Evolutionary conservation across 2,329 filamentous ascomycete genomes (phyloP).

Genomic region (Penicillium occitanis): DNA sequence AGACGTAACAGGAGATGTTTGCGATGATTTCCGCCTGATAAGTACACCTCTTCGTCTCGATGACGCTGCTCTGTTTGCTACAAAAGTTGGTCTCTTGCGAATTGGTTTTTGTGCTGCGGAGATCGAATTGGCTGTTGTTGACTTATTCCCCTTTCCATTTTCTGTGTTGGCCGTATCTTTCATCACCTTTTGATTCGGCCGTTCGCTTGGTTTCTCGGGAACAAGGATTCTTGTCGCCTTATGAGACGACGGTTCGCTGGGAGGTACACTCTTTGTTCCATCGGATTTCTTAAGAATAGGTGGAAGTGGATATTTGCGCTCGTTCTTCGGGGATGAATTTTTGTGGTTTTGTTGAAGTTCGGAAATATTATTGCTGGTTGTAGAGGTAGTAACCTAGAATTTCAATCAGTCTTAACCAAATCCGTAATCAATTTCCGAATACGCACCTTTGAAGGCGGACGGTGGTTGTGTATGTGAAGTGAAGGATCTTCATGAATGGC

Average conservation of each 20-base stretch:
- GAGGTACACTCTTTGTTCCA: constrained; percentile 26
- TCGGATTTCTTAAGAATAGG: constrained; percentile 44
- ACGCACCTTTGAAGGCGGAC: constrained; percentile 12
- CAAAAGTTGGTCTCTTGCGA: constrained; percentile 32
- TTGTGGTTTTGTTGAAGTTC: not conserved
- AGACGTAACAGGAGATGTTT: constrained; percentile 27
- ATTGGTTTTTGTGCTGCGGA: constrained; percentile 21
- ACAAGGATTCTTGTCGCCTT: constrained; percentile 37
- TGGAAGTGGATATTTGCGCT: constrained; percentile 27
- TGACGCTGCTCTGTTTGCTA: constrained; percentile 30
- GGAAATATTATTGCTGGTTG: not conserved
- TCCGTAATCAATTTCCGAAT: not conserved
- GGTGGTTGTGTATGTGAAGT: constrained; percentile 24
- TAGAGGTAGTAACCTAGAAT: not conserved
- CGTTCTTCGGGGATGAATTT: constrained; percentile 9
- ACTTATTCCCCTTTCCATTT: not conserved
- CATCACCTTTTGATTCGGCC: constrained; percentile 29
- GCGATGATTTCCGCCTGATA: constrained; percentile 39
- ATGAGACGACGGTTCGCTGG: constrained; percentile 23
- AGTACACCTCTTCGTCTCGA: constrained; percentile 34
- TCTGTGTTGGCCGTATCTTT: constrained; percentile 24
- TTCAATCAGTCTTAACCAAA: not conserved
- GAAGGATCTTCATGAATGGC: constrained; percentile 41
- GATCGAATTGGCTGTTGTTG: not conserved
- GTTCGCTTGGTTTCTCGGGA: constrained; percentile 25